phyloP scores from a whole-genome alignment of 371 early-diverging fungal genomes.

The Mortierella sp. region DNA sequence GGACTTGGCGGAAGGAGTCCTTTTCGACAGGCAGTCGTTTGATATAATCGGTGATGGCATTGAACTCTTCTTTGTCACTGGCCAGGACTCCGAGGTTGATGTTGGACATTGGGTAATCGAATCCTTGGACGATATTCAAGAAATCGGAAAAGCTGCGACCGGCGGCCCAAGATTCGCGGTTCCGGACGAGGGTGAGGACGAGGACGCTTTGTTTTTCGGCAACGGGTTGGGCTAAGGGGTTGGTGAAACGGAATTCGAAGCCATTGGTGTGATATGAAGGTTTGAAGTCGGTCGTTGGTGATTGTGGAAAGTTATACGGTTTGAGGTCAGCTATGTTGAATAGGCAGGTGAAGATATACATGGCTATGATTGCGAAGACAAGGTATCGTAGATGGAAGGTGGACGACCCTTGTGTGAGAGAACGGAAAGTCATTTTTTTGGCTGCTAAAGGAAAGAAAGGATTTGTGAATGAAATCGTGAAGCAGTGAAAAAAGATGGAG shows the following conservation, averaged over 20 bases:
- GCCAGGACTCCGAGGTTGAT: constrained; percentile 17
- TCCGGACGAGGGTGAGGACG: constrained; percentile 21
- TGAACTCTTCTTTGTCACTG: constrained; percentile 13
- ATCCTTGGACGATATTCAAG: constrained; percentile 8
- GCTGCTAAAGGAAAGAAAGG: too few species aligned
- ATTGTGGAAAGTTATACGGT: not conserved
- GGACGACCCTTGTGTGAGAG: too few species aligned
- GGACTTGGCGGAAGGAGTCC: not conserved
- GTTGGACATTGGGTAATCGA: constrained; percentile 20
- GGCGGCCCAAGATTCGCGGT: constrained; percentile 17
- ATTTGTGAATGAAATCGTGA: too few species aligned
- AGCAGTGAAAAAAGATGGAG: too few species aligned
- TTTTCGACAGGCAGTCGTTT: not conserved
- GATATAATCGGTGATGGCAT: constrained; percentile 15
- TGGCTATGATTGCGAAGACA: not conserved
- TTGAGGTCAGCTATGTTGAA: not conserved
- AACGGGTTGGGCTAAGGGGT: not conserved
- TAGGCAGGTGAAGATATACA: not conserved
- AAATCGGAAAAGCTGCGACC: constrained; percentile 10
- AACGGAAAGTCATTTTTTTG: too few species aligned
- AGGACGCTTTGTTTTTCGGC: constrained; percentile 7
- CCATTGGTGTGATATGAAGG: not conserved
- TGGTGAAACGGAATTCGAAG: not conserved
- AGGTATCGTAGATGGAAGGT: not conserved
- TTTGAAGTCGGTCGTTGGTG: not conserved